Evolutionary conservation across 768 basidiomycete genomes (phyloP).

Genomic region (Pleurotus eryngii): DNA sequence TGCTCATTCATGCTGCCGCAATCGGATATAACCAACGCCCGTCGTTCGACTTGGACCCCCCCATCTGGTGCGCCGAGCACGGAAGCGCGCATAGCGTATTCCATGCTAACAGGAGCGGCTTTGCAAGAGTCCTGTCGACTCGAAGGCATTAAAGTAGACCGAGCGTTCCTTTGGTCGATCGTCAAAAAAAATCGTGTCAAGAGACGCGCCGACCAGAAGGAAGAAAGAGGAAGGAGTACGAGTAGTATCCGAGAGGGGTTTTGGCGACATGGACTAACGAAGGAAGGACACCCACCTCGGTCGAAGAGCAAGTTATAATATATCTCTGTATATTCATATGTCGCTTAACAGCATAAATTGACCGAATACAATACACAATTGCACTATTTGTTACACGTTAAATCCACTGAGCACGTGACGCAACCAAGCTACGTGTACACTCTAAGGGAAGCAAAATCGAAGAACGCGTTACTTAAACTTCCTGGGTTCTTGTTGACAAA

Average conservation of each 20-base stretch:
- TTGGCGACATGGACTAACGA: background rate
- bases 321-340: too few species aligned
- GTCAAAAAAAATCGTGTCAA: background rate
- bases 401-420: too few species aligned
- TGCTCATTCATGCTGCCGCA: conserved; percentile 41
- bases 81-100: conserved; percentile 42
- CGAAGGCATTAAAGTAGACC: conserved; percentile 33
- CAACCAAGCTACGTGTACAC: conserved; percentile 11
- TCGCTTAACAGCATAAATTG: too few species aligned
- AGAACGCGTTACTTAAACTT: conserved; percentile 60
- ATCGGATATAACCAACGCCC: conserved; percentile 43
- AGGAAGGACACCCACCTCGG: background rate
- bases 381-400: too few species aligned
- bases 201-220: background rate
- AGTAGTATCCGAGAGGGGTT: background rate
- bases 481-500: conserved; percentile 59
- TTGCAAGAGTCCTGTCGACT: conserved; percentile 35
- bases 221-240: background rate
- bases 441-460: conserved; percentile 54
- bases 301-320: too few species aligned
- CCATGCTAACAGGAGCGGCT: conserved; percentile 31
- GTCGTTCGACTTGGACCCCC: conserved; percentile 39
- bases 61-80: conserved; percentile 27
- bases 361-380: too few species aligned
- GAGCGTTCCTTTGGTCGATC: conserved; percentile 13